Evolutionary conservation across 2,329 filamentous ascomycete species (phyloP).

Genomic region (Paecilomyces fulvus): DNA sequence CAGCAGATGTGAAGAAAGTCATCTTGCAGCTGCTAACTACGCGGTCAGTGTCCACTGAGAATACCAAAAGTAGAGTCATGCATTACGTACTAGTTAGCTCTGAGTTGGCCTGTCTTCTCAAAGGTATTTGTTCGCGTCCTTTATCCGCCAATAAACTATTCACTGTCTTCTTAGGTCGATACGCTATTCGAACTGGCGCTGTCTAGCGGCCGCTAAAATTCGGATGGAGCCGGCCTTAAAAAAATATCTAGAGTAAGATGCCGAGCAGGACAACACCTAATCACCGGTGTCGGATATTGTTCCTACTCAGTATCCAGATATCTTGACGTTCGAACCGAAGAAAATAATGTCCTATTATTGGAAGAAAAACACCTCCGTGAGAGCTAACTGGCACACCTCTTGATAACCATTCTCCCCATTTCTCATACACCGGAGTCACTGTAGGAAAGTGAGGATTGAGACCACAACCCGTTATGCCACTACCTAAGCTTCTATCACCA

Average conservation of each 20-base stretch:
- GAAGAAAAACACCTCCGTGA: neutral
- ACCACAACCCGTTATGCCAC: neutral
- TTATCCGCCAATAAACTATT: neutral
- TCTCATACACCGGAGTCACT: neutral
- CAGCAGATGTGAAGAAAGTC: neutral
- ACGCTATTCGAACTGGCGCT: neutral
- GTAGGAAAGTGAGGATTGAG: neutral
- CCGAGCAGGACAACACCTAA: neutral
- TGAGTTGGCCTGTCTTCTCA: neutral
- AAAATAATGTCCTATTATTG: neutral
- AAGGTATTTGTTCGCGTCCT: neutral
- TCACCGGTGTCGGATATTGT: neutral
- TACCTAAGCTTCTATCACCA: neutral
- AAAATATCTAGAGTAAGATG: neutral
- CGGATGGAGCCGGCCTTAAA: neutral
- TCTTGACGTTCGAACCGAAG: neutral
- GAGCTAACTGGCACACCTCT: neutral
- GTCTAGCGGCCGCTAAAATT: neutral
- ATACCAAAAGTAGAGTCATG: neutral
- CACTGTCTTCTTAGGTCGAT: neutral
- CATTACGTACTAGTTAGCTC: neutral
- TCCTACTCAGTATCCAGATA: neutral
- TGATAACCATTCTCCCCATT: neutral
- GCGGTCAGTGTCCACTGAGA: neutral
- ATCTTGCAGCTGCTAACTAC: neutral